These are phyloP conservation scores for Plasmodium gaboni DNA, from an alignment of 169 alveolate genomes.

Conservation along the genomic window DNA sequence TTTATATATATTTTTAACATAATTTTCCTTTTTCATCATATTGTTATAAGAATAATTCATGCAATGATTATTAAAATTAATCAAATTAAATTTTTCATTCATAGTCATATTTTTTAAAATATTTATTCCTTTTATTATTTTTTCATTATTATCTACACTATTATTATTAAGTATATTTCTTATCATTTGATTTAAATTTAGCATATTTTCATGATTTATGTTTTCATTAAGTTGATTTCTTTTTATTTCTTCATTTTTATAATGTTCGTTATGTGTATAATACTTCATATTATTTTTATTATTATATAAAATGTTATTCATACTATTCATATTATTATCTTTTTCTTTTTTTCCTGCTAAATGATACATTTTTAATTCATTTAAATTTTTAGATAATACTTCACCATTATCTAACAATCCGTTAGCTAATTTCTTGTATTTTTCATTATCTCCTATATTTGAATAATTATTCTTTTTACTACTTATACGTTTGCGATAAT, in stretches of 20 bases:
- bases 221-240: slow-evolving; percentile 11
- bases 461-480: background rate
- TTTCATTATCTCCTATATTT: slow-evolving; percentile 1
- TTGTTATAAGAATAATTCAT: background rate
- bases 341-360: background rate
- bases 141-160: slow-evolving; percentile 22
- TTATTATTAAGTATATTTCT: slow-evolving; percentile 54
- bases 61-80: background rate
- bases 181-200: slow-evolving; percentile 44
- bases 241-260: slow-evolving; percentile 36
- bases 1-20: slow-evolving; percentile 13
- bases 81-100: slow-evolving; percentile 22
- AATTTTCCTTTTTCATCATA: slow-evolving; percentile 1
- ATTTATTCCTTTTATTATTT: slow-evolving; percentile 63
- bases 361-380: background rate
- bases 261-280: slow-evolving; percentile 12
- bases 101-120: slow-evolving; percentile 34
- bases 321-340: background rate
- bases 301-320: too few species aligned
- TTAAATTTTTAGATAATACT: background rate
- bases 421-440: background rate
- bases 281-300: background rate
- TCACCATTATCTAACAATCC: background rate
- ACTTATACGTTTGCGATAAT: background rate
- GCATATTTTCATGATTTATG: slow-evolving; percentile 13